Evolutionary conservation across 345 rosid genomes (phyloP), one percentile per base, ranked within the genome.

Genomic region (Citrus maxima): DNA sequence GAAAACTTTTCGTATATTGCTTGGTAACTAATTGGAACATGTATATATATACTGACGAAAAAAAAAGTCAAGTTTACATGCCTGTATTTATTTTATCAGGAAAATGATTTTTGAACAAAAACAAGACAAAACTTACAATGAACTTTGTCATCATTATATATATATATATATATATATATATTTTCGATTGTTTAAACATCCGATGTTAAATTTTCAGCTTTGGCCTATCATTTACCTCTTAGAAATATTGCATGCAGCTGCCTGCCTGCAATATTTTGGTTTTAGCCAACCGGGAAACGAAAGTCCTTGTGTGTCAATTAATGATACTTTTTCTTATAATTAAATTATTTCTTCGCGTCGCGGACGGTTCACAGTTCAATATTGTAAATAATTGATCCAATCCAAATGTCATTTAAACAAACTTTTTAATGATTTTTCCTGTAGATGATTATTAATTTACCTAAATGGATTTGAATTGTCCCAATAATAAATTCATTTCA

Each of bases 181-280:
- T n/a, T n/a, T n/a, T 16, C 5, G 4, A 9, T 35, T 49, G 9
- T 37, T 1, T 42, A 28, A 27, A 54, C 54, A 21, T 62, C 5
- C 3, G 58, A 7, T 73, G 10, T 27, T 10, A 58, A 37, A 35
- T 61, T 72, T 73, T 73, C 72, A 72, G 76, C 54, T 80, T 77
- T 73, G 60, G 70, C 71, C 67, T 66, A 75, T 59, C 55, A 34
- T 75, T 67, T 80, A 74, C 55, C 68, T 14, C 38, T 37, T 42
- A 34, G 22, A 65, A 40, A 79, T 42, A 24, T 6, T 72, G 16
- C 13, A 10, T 10, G 7, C 42, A 38, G 42, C 61, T 54, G 61
- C 19, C 61, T 54, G 61, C 13, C 66, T 55, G 21, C 62, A 21
- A 34, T 62, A 46, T 78, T 66, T 66, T 21, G 10, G n/a, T 22